Conservation (phyloP, 1,139 yeast genomes). For the Yamadazyma pseudoaaseri region DNA sequence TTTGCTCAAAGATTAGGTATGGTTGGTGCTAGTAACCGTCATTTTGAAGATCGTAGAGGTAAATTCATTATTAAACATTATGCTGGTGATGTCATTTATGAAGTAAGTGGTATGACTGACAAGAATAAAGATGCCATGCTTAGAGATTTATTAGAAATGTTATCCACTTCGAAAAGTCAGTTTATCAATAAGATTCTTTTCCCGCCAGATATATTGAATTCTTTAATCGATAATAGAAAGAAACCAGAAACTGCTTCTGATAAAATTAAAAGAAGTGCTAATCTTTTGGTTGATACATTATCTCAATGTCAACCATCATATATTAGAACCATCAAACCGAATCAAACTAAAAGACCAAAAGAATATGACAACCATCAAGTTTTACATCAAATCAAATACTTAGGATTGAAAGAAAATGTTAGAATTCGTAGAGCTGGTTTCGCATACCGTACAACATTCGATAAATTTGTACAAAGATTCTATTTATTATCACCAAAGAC, state of each 20-base stretch:
- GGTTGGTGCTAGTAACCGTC: slow-evolving; percentile 75
- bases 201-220: slow-evolving; percentile 61
- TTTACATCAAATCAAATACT: slow-evolving; percentile 90
- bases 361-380: slow-evolving; percentile 91
- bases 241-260: slow-evolving; percentile 98
- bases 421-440: slow-evolving; percentile 98
- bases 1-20: slow-evolving; percentile 89
- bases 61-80: slow-evolving; percentile 93
- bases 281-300: slow-evolving; percentile 82
- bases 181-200: slow-evolving; percentile 65
- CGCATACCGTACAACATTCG: slow-evolving; percentile 96
- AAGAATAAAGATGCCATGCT: slow-evolving; percentile 94
- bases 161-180: slow-evolving; percentile 66
- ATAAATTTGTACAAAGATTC: slow-evolving; percentile 95
- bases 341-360: slow-evolving; percentile 85
- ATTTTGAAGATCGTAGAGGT: slow-evolving; percentile 85
- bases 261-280: slow-evolving; percentile 90
- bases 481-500: slow-evolving; percentile 84
- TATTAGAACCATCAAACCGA: slow-evolving; percentile 97
- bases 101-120: slow-evolving; percentile 89
- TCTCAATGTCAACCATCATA: slow-evolving; percentile 92
- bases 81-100: slow-evolving; percentile 98
- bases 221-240: slow-evolving; percentile 70
- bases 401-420: slow-evolving; percentile 96
- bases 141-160: slow-evolving; percentile 79